Base-by-base conservation (phyloP, 169 alveolate species). In the Eimeria zaria region DNA sequence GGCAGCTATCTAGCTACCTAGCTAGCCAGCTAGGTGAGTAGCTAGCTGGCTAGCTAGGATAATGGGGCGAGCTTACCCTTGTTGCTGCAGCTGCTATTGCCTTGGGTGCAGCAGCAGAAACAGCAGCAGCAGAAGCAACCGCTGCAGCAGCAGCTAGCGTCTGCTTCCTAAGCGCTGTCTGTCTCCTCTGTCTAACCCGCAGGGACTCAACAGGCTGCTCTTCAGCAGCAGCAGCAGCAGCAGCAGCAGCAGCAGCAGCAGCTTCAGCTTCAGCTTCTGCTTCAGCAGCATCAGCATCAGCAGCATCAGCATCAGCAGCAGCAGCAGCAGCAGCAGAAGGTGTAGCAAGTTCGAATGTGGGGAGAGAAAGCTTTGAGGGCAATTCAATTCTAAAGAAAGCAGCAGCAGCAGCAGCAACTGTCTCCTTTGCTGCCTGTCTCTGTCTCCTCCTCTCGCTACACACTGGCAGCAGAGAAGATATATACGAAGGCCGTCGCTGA, bases 181-280 rank as follows among this genome's bases (percentile, higher is more conserved):
- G n/a, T n/a, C 30, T 64, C 60, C 60, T 51, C 14, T 51, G 20
- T 7, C 14, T 51, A 51, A 7, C 60, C 7, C 7, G 7, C 14
- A 8, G 88, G 64, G 12, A 30, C 48, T 9, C 62, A 9, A 24
- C 39, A 33, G 39, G 60, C 88, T 78, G 16, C 36, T 30, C 39
- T 6, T 58, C 48, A 55, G 88, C 67, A 78, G 88, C 58, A 8
- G 64, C 88, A 44, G 88, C 88, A 78, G 67, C 88, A 78, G 88
- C 88, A 78, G 36, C 67, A 78, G 88, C 64, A 39, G 58, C 88
- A 44, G 67, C 88, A 78, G 88, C 88, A 78, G 88, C 88, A 78
- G 64, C 88, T n/a, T 12, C 60, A 51, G 60, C 60, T n/a, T 71
- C 71, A 24, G 71, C 91, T n/a, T 30, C 78, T 74, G 27, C 60